Base-by-base conservation (phyloP, 2,329 filamentous ascomycete species). In the Aspergillus ustus region DNA sequence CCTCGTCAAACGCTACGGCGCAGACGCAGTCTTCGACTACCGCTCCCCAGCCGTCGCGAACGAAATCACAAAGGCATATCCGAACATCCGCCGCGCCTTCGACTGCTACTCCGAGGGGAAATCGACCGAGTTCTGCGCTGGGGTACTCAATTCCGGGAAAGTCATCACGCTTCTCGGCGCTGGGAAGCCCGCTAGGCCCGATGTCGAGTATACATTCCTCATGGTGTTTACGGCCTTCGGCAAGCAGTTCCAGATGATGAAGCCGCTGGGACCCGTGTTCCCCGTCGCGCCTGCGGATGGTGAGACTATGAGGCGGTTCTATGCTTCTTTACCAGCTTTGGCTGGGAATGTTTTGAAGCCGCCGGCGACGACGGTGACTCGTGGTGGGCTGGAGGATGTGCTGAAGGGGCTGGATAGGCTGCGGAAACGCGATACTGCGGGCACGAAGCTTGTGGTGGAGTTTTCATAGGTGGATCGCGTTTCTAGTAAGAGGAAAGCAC, bases 1-100 rank as follows among this genome's bases (percentile, higher is more conserved):
- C n/a, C 52, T 63, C 17, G 63, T 52, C 1, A 59, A 57, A 43
- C 20, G 22, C 2, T 52, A 70, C 1, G 63, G 63, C 2, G 63
- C 63, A 9, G 61, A 57, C 15, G 52, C 22, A 5, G 60, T 61
- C 6, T 61, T 34, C 25, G 60, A 61, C 50, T 61, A 61, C 9
- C 40, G 7, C 22, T 17, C 13, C 3, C 34, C 37, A 4, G 45
- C 37, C 3, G 19, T 45, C 43, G 28, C 40, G 8, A 37, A 45
- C 4, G 54, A 57, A 8, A 57, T 57, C n/a, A 37, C 31, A 20
- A 40, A 46, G 4, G 45, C 54, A 2, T 57, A 50, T 50, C 45
- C 54, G 3, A 50, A 50, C n/a, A 28, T 57, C 19, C 40, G 11
- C 0, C 49, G n/a, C 49, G 54, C 54, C 37, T 13, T 57, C 5